A percentile compares a stretch with the other conserved stretches of the same genome.
Conservation (phyloP, 176 grass and related monocot genomes). For the Otatea glauca region DNA sequence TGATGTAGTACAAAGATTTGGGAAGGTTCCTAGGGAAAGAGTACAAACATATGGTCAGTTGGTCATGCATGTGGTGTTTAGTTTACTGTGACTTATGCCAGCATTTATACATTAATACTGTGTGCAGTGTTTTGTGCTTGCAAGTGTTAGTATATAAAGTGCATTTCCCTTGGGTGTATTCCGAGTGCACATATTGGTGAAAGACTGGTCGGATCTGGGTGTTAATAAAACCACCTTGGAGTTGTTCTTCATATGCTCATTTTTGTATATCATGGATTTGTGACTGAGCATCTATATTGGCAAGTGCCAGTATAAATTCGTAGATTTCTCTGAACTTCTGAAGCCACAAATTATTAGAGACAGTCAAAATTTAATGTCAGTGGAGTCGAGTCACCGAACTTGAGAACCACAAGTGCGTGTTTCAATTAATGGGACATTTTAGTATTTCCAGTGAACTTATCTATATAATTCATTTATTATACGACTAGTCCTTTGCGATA, state of each 20-base stretch:
- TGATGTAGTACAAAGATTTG: background rate
- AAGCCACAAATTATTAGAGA: background rate
- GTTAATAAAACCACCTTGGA: constrained; percentile 14
- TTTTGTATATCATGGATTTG: constrained; percentile 35
- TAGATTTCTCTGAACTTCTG: background rate
- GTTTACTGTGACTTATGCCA: background rate
- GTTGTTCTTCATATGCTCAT: constrained; percentile 9
- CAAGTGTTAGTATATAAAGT: background rate
- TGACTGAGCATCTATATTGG: constrained; percentile 12
- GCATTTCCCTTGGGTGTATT: background rate
- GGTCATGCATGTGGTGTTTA: background rate
- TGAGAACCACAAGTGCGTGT: constrained; percentile 5
- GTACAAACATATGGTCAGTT: background rate
- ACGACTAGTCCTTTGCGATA: background rate
- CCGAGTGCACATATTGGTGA: background rate
- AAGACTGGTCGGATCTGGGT: background rate
- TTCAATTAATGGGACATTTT: background rate
- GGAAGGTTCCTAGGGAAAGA: background rate
- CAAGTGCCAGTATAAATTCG: constrained; percentile 17
- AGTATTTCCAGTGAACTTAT: background rate
- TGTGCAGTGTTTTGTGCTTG: background rate
- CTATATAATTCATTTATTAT: constrained; percentile 8
- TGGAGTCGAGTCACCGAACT: background rate
- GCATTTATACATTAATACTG: background rate
- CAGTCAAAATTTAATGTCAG: background rate